Percentiles rank a stretch among this genome's conserved stretches.
Conservation (phyloP, 2,329 filamentous ascomycete species). For the Fusarium abutilonis region DNA sequence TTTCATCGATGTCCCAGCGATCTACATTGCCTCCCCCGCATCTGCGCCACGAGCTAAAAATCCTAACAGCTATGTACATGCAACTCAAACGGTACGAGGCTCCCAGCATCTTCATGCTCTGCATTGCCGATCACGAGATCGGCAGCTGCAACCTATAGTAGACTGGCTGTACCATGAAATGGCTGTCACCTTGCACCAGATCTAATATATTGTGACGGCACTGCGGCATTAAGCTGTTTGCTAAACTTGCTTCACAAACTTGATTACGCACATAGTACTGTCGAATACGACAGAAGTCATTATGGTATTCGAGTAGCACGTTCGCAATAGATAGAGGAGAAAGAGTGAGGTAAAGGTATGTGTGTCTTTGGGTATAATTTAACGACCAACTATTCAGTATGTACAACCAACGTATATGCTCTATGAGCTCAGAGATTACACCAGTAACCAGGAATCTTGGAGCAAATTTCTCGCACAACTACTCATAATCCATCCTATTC, state of each 20-base stretch:
- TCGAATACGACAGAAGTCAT: background rate
- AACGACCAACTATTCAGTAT: conserved; percentile 20
- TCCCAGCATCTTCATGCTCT: background rate
- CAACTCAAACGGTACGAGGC: conserved; percentile 10
- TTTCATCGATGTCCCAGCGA: conserved; percentile 11
- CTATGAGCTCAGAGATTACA: conserved; percentile 28
- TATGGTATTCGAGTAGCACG: background rate
- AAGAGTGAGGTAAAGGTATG: conserved; percentile 18
- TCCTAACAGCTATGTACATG: background rate
- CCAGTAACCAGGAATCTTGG: background rate
- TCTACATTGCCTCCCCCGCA: conserved; percentile 26
- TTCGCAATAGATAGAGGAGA: background rate
- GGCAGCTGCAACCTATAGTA: conserved; percentile 1
- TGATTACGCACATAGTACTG: background rate
- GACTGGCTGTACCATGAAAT: conserved; percentile 15
- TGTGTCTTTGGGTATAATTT: conserved; percentile 43
- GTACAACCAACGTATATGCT: conserved; percentile 21
- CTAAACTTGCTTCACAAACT: conserved; percentile 6
- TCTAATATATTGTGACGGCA: conserved; percentile 5
- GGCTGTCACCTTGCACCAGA: conserved; percentile 12
- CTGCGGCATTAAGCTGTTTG: background rate
- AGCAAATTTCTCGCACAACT: conserved; percentile 5
- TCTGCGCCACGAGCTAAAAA: conserved; percentile 13
- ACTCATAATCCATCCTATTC: conserved; percentile 6
- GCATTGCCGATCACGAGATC: conserved; percentile 35